Conservation (phyloP, 2,329 filamentous ascomycete genomes). For the Leptographium flavum region DNA sequence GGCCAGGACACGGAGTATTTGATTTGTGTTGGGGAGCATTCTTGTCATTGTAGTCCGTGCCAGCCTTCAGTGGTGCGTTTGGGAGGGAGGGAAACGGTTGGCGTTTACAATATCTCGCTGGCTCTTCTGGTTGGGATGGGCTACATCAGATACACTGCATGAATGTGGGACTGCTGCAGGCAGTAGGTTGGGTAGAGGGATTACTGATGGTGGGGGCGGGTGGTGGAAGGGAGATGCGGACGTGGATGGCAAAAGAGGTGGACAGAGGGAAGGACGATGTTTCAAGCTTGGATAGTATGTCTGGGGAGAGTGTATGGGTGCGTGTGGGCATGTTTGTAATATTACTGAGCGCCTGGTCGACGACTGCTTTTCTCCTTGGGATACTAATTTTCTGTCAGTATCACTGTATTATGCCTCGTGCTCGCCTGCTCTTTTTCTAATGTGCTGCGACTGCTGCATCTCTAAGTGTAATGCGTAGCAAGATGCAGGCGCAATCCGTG, state of each 20-base stretch:
- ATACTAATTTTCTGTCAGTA: constrained; percentile 1
- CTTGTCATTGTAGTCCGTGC: background rate
- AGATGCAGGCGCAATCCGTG: no score
- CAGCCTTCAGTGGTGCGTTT: background rate
- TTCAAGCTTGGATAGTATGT: constrained; percentile 6
- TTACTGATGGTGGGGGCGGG: background rate
- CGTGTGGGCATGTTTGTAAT: constrained; percentile 8
- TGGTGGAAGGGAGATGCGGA: background rate
- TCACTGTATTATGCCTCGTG: background rate
- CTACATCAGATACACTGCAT: background rate
- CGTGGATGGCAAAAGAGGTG: background rate
- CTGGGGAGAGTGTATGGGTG: background rate
- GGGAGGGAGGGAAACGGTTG: background rate
- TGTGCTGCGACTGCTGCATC: background rate
- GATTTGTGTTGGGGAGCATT: background rate
- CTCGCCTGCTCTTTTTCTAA: background rate
- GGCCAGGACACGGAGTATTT: background rate
- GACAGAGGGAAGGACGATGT: background rate
- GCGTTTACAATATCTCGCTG: constrained; percentile 1
- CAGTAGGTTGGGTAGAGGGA: background rate
- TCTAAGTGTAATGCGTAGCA: no score
- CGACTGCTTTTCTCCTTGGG: background rate
- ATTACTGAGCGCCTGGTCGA: constrained; percentile 7
- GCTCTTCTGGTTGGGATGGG: constrained; percentile 2
- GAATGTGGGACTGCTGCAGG: background rate